Evolutionary conservation across 164 flowering plant species (phyloP).

Genomic region (Sedum album): DNA sequence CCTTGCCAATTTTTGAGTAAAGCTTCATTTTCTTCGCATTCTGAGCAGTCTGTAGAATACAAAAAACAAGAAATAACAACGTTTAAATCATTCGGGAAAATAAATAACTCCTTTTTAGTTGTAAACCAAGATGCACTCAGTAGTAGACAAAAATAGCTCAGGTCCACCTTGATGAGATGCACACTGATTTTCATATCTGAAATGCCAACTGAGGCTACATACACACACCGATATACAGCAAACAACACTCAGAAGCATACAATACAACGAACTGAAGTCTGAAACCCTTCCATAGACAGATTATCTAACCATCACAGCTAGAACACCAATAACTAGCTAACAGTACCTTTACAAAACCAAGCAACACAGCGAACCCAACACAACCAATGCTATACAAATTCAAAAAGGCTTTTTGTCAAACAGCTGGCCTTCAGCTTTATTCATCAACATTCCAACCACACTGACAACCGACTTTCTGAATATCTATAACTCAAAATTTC

Average conservation of each 20-base stretch:
- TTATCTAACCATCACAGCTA: too few species aligned
- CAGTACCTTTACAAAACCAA: too few species aligned
- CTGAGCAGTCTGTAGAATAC: conserved; percentile 60
- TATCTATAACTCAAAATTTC: too few species aligned
- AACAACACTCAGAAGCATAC: too few species aligned
- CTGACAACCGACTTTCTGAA: neutral
- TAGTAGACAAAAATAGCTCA: neutral
- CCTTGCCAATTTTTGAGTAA: conserved; percentile 74
- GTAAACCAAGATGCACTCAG: neutral
- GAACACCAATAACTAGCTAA: too few species aligned
- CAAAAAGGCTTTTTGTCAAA: neutral
- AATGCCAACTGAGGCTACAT: neutral
- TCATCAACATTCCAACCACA: neutral
- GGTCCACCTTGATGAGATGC: neutral
- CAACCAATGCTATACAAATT: neutral
- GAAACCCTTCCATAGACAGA: neutral
- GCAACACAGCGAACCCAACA: neutral
- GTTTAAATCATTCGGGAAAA: neutral
- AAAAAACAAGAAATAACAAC: conserved; percentile 4
- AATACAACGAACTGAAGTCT: too few species aligned
- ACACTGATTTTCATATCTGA: neutral
- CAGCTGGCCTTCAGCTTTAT: neutral
- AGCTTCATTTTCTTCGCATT: conserved; percentile 80
- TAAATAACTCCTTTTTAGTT: neutral
- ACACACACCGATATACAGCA: too few species aligned